These are phyloP conservation scores for Cyclocybe aegerita DNA, from an alignment of 768 basidiomycete species.

Conservation along the genomic window DNA sequence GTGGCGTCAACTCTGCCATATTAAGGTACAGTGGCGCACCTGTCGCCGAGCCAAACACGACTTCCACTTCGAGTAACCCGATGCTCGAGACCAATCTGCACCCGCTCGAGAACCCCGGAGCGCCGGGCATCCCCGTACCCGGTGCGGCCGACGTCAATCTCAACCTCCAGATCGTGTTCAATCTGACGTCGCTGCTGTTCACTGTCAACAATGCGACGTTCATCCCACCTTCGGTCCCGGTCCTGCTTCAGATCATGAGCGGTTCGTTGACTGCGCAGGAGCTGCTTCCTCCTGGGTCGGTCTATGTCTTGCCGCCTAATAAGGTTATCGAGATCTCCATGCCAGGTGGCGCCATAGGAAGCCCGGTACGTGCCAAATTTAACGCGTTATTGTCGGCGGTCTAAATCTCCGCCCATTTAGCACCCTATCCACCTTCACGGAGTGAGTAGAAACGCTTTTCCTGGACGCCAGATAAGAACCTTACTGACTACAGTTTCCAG, in stretches of 20 bases:
- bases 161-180: constrained; percentile 25
- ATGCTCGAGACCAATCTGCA: constrained; percentile 36
- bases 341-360: constrained; percentile 31
- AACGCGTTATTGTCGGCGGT: not conserved
- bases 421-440: constrained; percentile 46
- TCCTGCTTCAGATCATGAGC: constrained; percentile 43
- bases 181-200: constrained; percentile 17
- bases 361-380: constrained; percentile 25
- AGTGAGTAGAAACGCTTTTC: constrained; percentile 14
- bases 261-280: constrained; percentile 31
- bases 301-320: constrained; percentile 38
- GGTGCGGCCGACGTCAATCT: constrained; percentile 39
- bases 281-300: constrained; percentile 35
- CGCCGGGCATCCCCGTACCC: constrained; percentile 28
- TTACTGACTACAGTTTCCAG: constrained; percentile 9
- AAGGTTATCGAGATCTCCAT: constrained; percentile 47
- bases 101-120: constrained; percentile 21
- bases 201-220: constrained; percentile 32
- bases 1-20: constrained; percentile 52
- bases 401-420: constrained; percentile 8
- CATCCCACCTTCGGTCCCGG: constrained; percentile 36
- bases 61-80: constrained; percentile 19
- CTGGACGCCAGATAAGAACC: not conserved
- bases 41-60: constrained; percentile 34
- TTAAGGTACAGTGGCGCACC: constrained; percentile 46